These are phyloP conservation scores for Polyporus tsugae DNA, from an alignment of 1,284 basidiomycete species.

Conservation along the genomic window DNA sequence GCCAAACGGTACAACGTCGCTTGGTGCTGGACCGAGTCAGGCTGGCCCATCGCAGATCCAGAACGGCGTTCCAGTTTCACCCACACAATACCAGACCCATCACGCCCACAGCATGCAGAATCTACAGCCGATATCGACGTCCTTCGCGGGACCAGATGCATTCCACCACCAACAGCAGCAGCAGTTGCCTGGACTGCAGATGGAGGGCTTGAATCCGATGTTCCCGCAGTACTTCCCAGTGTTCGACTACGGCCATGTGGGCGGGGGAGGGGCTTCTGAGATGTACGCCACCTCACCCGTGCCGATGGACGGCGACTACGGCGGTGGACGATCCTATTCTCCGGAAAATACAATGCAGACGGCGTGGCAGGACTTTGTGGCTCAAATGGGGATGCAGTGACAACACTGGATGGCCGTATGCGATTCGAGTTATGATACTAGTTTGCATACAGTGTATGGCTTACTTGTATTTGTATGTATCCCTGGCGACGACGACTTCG, in stretches of 20 bases:
- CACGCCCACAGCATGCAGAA: slow-evolving; percentile 27
- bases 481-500: neutral
- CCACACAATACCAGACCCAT: slow-evolving; percentile 33
- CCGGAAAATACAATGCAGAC: slow-evolving; percentile 44
- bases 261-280: slow-evolving; percentile 28
- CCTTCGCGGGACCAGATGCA: slow-evolving; percentile 21
- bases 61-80: slow-evolving; percentile 33
- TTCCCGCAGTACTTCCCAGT: slow-evolving; percentile 81
- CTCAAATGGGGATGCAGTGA: slow-evolving; percentile 44
- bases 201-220: slow-evolving; percentile 38
- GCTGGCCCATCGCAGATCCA: slow-evolving; percentile 31
- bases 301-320: slow-evolving; percentile 37
- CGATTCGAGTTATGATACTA: slow-evolving; percentile 1
- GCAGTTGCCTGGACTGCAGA: slow-evolving; percentile 29
- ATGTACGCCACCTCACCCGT: slow-evolving; percentile 37
- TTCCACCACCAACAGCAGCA: slow-evolving; percentile 26
- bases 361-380: slow-evolving; percentile 50
- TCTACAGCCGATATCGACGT: slow-evolving; percentile 29
- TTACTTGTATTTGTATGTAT: slow-evolving; percentile 12
- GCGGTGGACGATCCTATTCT: slow-evolving; percentile 40
- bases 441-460: slow-evolving; percentile 2
- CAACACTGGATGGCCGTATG: neutral
- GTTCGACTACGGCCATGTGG: slow-evolving; percentile 68
- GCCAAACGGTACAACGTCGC: slow-evolving; percentile 20
- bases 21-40: slow-evolving; percentile 20